These are phyloP conservation scores for Paxillus ammoniavirescens DNA, from an alignment of 768 basidiomycete species.

Conservation along the genomic window DNA sequence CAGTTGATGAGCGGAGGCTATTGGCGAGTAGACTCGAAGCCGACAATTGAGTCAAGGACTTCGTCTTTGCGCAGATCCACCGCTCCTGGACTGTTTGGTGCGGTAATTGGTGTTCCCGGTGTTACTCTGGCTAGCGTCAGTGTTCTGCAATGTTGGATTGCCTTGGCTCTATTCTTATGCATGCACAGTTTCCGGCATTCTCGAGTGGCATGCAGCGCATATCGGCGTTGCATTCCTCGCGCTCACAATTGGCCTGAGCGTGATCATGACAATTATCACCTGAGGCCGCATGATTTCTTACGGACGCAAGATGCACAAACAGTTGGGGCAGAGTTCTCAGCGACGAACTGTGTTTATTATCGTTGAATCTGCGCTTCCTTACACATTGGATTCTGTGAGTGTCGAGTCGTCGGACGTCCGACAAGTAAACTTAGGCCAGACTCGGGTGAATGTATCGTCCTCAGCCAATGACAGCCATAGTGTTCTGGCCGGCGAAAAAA, in stretches of 20 bases:
- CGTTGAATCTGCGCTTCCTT: constrained; percentile 17
- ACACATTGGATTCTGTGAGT: too few relatives aligned
- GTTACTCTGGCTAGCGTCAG: constrained; percentile 8
- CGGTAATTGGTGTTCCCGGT: constrained; percentile 5
- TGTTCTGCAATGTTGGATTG: constrained; percentile 7
- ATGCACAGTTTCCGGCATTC: constrained; percentile 1
- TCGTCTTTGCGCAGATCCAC: constrained; percentile 27
- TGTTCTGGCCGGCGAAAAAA: too few relatives aligned
- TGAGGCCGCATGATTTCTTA: neutral
- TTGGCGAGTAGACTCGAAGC: constrained; percentile 25
- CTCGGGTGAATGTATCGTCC: too few relatives aligned
- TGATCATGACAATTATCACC: constrained; percentile 4
- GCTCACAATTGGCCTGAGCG: constrained; percentile 10
- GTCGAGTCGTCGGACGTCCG: too few relatives aligned
- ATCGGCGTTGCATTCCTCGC: constrained; percentile 12
- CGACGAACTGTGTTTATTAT: constrained; percentile 5
- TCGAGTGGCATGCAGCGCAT: constrained; percentile 6
- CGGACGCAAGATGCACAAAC: neutral
- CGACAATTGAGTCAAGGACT: too few relatives aligned
- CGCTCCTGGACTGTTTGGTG: constrained; percentile 35
- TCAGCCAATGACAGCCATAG: too few relatives aligned
- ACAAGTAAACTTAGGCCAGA: neutral
- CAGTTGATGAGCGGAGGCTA: constrained; percentile 33
- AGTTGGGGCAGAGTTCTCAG: neutral
- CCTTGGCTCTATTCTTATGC: constrained; percentile 3